phyloP scores from a whole-genome alignment of 164 flowering plant species.

The Annona cherimola region DNA sequence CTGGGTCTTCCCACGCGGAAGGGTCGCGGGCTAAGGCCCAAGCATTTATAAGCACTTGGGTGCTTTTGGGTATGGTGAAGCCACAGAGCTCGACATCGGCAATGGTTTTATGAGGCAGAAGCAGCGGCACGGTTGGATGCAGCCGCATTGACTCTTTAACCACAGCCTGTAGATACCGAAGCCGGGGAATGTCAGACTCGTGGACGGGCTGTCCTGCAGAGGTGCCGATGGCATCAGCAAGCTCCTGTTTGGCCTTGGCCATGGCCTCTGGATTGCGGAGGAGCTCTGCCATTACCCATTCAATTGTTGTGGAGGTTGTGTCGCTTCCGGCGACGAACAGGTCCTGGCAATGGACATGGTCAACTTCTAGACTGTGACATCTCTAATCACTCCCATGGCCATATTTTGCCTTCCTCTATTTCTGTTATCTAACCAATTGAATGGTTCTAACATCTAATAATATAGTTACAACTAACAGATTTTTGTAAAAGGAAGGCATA shows the following conservation, averaged over 20 bases:
- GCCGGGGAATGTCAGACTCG: background rate
- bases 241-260: conserved; percentile 13
- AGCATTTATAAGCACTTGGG: background rate
- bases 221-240: conserved; percentile 13
- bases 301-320: background rate
- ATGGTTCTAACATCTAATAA: no score
- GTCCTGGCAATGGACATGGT: background rate
- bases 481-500: no score
- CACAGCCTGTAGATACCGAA: background rate
- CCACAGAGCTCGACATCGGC: background rate
- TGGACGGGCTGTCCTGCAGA: conserved; percentile 1
- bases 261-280: conserved; percentile 14
- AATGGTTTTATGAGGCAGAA: background rate
- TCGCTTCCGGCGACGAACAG: background rate
- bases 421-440: no score
- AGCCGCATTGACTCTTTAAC: conserved; percentile 2
- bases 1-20: background rate
- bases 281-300: conserved; percentile 20
- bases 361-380: no score
- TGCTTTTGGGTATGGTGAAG: background rate
- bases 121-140: background rate
- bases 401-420: no score
- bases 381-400: no score
- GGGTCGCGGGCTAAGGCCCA: background rate
- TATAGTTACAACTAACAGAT: no score